These are phyloP conservation scores for Choanephora cucurbitarum DNA, from an alignment of 371 early-diverging fungal species.

Conservation along the genomic window DNA sequence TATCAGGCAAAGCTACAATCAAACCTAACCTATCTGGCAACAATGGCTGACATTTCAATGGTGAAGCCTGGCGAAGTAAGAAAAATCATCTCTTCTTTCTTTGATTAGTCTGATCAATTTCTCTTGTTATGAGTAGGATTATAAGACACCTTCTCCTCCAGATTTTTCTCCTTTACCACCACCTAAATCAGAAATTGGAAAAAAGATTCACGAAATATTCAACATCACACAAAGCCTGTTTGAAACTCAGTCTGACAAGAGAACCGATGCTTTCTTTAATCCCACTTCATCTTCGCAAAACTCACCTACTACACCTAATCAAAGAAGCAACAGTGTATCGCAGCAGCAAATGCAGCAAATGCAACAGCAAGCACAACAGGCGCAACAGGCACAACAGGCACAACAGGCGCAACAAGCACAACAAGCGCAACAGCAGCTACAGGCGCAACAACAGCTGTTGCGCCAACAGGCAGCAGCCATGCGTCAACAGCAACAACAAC, in stretches of 20 bases:
- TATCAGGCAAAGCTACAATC: constrained; percentile 56
- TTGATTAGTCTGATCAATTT: not conserved
- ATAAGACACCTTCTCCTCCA: constrained; percentile 39
- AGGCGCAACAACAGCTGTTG: constrained; percentile 14
- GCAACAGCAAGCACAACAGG: constrained; percentile 14
- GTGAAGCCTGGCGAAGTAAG: constrained; percentile 55
- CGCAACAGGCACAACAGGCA: constrained; percentile 10
- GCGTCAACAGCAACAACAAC: constrained; percentile 25
- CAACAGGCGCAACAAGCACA: constrained; percentile 14
- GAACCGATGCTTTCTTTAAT: constrained; percentile 12
- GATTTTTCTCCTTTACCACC: constrained; percentile 45
- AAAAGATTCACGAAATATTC: constrained; percentile 37
- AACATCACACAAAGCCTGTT: constrained; percentile 36
- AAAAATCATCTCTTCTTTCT: constrained; percentile 1
- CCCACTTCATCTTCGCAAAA: constrained; percentile 11
- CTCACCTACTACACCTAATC: constrained; percentile 12
- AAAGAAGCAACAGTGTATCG: not conserved
- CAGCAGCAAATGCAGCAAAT: constrained; percentile 4
- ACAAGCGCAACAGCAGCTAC: constrained; percentile 15
- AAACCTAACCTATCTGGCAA: constrained; percentile 56
- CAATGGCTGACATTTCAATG: constrained; percentile 58
- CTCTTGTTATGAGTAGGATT: constrained; percentile 22
- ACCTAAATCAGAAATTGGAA: constrained; percentile 33
- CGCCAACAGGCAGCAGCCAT: constrained; percentile 28
- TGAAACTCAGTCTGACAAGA: constrained; percentile 12